Evolutionary conservation across 768 basidiomycete genomes (phyloP).

Genomic region (Steccherinum ochraceum): DNA sequence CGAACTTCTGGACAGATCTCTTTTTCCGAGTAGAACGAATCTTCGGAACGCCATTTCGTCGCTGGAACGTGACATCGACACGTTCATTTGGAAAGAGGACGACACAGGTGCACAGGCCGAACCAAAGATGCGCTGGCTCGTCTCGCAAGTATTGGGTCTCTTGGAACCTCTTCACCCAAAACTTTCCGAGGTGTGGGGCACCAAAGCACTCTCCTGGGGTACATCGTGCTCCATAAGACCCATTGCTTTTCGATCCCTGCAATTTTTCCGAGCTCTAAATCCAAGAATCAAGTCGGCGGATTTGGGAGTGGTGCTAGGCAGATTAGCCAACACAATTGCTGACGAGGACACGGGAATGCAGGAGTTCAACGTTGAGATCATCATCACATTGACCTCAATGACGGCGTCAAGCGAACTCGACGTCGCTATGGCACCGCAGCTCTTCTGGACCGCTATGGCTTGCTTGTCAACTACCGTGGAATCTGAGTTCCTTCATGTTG

Average conservation of each 20-base stretch:
- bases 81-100: constrained; percentile 67
- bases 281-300: constrained; percentile 65
- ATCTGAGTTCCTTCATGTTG: constrained; percentile 63
- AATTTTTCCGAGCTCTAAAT: constrained; percentile 79
- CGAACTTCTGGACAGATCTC: constrained; percentile 55
- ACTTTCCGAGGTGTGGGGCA: constrained; percentile 74
- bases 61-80: constrained; percentile 53
- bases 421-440: constrained; percentile 61
- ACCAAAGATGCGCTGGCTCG: constrained; percentile 64
- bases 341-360: constrained; percentile 73
- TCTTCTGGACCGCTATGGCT: constrained; percentile 84
- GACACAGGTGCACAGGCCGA: constrained; percentile 50
- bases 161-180: constrained; percentile 64
- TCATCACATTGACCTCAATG: constrained; percentile 66
- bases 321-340: constrained; percentile 79
- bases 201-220: constrained; percentile 75
- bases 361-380: constrained; percentile 76
- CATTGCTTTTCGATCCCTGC: constrained; percentile 82
- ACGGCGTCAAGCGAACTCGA: constrained; percentile 52
- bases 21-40: constrained; percentile 37
- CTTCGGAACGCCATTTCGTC: constrained; percentile 45
- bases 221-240: constrained; percentile 83
- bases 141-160: constrained; percentile 57
- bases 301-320: constrained; percentile 73
- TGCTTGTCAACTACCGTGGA: constrained; percentile 81